Evolutionary conservation across 2,329 filamentous ascomycete species (phyloP), one percentile per base, ranked within the genome.

Genomic region (Metarhizium anisopliae): DNA sequence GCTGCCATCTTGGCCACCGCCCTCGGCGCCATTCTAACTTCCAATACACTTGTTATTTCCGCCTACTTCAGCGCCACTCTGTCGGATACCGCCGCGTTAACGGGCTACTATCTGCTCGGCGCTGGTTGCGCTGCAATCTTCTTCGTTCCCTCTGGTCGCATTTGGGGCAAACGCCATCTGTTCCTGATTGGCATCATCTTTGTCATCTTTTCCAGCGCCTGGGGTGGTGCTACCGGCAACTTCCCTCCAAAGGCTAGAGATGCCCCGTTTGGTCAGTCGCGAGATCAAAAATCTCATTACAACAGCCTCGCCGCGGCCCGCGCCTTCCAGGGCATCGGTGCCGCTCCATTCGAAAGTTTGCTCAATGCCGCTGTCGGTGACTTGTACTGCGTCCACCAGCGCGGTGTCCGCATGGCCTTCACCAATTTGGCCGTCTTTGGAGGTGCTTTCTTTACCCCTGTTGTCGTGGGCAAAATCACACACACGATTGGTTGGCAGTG

Each of bases 141-240:
- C 60, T 92, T 92, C 70, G 91, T 96, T 2, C 89, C 93, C 0
- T 89, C 87, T 1, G 90, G 89, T 20, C 83, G 92, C 56, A 86
- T 96, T 60, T 96, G 90, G 89, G 93, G 93, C 43, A 96, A 96
- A 72, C 81, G 92, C 45, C 93, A 96, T 74, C 74, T 91, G 16
- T 96, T 95, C 68, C 72, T 96, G 30, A 63, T 95, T 2, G 91
- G 90, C 7, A 85, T 86, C 50, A 60, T 89, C 51, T 78, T 95
- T 56, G 78, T 95, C 63, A 80, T 95, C 47, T 75, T 80, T 47
- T 87, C 86, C 56, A 89, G 85, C 61, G 82, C 81, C 6, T 96
- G 92, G 92, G 91, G 83, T 29, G 89, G 89, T 35, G 82, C 79
- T 0, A 83, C 82, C 16, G 79, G 81, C 11, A 77, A 75, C 43